Percentiles rank a stretch among this genome's conserved stretches.
Conservation (phyloP, 345 rosid species). For the Populus deltoides region DNA sequence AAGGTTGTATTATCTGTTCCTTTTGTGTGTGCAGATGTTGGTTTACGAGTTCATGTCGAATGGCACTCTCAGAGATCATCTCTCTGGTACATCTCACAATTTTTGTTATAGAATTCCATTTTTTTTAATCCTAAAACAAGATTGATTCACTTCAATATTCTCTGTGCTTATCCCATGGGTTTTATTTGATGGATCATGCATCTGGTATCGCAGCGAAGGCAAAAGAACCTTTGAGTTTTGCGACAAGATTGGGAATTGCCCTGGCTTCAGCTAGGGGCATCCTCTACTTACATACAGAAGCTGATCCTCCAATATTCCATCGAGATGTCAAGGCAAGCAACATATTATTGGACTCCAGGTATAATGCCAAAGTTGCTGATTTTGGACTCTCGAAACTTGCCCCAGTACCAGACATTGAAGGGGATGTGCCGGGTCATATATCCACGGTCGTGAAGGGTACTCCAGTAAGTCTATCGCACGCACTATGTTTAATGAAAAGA, state of each 20-base stretch:
- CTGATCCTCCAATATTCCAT: constrained; percentile 89
- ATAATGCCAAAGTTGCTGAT: constrained; percentile 90
- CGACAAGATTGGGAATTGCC: constrained; percentile 63
- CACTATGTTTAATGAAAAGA: neutral
- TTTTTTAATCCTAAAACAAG: neutral
- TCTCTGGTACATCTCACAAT: constrained; percentile 55
- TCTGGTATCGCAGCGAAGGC: constrained; percentile 46
- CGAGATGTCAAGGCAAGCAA: constrained; percentile 95
- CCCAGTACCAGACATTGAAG: constrained; percentile 74
- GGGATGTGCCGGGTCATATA: constrained; percentile 60
- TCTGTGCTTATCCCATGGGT: constrained; percentile 8
- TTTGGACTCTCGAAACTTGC: constrained; percentile 94
- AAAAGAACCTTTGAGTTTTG: constrained; percentile 55
- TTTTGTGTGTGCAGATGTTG: constrained; percentile 61
- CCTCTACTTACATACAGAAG: constrained; percentile 84
- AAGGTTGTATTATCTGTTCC: constrained; percentile 9
- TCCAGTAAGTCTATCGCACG: constrained; percentile 47
- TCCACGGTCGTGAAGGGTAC: constrained; percentile 95
- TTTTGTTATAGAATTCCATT: neutral
- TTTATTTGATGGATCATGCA: constrained; percentile 1
- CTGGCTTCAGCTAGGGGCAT: constrained; percentile 85
- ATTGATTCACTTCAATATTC: neutral
- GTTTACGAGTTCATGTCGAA: constrained; percentile 87
- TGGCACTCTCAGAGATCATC: constrained; percentile 84
- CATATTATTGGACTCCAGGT: constrained; percentile 67